phyloP scores from a whole-genome alignment of 2,329 filamentous ascomycete genomes.

The Mariannaea elegans region DNA sequence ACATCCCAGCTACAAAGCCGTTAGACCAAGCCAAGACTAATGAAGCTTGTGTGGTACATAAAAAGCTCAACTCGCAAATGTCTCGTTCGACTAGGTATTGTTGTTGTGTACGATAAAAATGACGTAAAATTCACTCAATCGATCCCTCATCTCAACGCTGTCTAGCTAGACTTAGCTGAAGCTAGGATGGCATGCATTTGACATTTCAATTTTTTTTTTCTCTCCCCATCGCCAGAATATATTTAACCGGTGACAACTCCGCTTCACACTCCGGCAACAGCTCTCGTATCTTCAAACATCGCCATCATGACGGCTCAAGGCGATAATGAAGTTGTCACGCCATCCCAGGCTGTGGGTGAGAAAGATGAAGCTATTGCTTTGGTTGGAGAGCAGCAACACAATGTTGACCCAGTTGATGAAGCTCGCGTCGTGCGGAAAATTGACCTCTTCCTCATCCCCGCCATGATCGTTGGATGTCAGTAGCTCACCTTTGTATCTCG shows the following conservation, averaged over 20 bases:
- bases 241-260: no score
- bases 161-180: not conserved
- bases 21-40: not conserved
- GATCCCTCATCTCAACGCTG: not conserved
- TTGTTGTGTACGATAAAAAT: not conserved
- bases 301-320: no score
- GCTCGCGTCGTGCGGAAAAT: conserved; percentile 71
- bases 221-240: no score
- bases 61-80: not conserved
- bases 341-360: conserved; percentile 11
- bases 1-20: not conserved
- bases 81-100: not conserved
- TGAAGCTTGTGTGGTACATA: not conserved
- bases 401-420: conserved; percentile 63
- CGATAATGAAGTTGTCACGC: not conserved
- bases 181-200: no score
- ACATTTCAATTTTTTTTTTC: no score
- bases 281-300: no score
- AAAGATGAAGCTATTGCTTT: conserved; percentile 56
- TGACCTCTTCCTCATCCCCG: conserved; percentile 72
- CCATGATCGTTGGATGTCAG: conserved; percentile 66
- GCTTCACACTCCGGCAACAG: no score
- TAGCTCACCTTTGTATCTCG: not conserved
- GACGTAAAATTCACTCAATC: conserved; percentile 17
- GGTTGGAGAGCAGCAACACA: conserved; percentile 64